phyloP scores from a whole-genome alignment of 2,329 filamentous ascomycete species.

The Clonostachys chloroleuca region DNA sequence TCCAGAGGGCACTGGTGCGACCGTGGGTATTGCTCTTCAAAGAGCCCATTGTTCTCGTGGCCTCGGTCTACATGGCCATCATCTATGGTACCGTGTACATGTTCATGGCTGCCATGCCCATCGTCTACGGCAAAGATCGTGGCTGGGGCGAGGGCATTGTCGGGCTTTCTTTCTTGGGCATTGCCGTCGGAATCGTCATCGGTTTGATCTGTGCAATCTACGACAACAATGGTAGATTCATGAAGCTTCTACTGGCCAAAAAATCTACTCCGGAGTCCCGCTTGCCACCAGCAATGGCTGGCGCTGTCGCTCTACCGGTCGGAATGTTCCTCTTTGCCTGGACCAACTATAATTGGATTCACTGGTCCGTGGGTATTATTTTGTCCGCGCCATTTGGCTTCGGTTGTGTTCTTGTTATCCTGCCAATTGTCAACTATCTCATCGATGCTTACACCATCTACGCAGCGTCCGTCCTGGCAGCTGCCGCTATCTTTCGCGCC shows the following conservation, averaged over 20 bases:
- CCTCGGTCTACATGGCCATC: constrained; percentile 42
- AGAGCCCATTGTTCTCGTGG: constrained; percentile 37
- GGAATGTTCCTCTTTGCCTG: constrained; percentile 9
- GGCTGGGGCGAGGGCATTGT: constrained; percentile 21
- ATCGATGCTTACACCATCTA: constrained; percentile 41
- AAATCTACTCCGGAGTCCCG: background rate
- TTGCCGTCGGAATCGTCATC: constrained; percentile 7
- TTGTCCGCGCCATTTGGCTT: constrained; percentile 33
- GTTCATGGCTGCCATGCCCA: constrained; percentile 48
- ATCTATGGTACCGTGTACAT: constrained; percentile 49
- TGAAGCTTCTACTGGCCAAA: constrained; percentile 2
- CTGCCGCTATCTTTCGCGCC: constrained; percentile 46
- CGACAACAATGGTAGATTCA: constrained; percentile 29
- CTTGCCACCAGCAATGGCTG: background rate
- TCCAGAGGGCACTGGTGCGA: constrained; percentile 39
- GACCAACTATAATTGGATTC: constrained; percentile 31
- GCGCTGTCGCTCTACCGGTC: constrained; percentile 2
- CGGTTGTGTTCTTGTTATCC: constrained; percentile 20
- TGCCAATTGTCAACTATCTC: constrained; percentile 41
- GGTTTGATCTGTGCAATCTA: constrained; percentile 4
- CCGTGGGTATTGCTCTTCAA: constrained; percentile 46
- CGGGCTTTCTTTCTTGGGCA: constrained; percentile 11
- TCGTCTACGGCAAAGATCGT: constrained; percentile 39
- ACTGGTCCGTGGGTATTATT: constrained; percentile 44
- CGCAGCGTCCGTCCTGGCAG: constrained; percentile 40